These are phyloP conservation scores for Chlorella sp. DNA, from an alignment of 139 green algal genomes.

Conservation along the genomic window DNA sequence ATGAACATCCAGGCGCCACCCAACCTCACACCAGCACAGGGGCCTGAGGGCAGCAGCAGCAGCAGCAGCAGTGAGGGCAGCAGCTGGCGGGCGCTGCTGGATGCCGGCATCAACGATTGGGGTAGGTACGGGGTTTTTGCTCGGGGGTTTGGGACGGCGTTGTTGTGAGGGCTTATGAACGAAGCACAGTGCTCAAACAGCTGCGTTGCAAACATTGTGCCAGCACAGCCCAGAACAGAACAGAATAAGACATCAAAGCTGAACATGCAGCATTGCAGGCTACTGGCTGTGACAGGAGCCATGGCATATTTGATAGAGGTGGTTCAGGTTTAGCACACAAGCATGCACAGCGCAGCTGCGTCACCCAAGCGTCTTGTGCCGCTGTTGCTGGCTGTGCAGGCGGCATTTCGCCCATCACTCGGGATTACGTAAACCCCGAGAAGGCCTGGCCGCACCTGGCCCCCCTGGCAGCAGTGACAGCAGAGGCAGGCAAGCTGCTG, in stretches of 20 bases:
- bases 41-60: too few species aligned
- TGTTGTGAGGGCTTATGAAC: too few species aligned
- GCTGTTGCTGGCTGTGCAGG: too few species aligned
- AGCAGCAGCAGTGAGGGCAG: too few species aligned
- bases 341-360: too few species aligned
- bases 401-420: constrained; percentile 75
- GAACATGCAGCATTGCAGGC: background rate
- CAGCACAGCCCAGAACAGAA: too few species aligned
- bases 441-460: constrained; percentile 70
- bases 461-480: constrained; percentile 53
- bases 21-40: constrained; percentile 59
- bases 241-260: background rate
- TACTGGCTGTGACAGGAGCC: background rate
- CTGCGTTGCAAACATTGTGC: too few species aligned
- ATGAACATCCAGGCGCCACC: constrained; percentile 79
- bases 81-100: constrained; percentile 56
- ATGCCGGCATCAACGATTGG: constrained; percentile 83
- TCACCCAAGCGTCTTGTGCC: too few species aligned
- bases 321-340: too few species aligned
- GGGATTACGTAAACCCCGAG: constrained; percentile 78
- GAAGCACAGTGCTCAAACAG: too few species aligned
- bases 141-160: too few species aligned
- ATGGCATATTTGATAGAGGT: background rate
- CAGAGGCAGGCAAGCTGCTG: constrained; percentile 53
- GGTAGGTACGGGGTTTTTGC: too few species aligned